Conservation (phyloP, 176 grass and related monocot genomes). For the Hsuehochloa calcarea region DNA sequence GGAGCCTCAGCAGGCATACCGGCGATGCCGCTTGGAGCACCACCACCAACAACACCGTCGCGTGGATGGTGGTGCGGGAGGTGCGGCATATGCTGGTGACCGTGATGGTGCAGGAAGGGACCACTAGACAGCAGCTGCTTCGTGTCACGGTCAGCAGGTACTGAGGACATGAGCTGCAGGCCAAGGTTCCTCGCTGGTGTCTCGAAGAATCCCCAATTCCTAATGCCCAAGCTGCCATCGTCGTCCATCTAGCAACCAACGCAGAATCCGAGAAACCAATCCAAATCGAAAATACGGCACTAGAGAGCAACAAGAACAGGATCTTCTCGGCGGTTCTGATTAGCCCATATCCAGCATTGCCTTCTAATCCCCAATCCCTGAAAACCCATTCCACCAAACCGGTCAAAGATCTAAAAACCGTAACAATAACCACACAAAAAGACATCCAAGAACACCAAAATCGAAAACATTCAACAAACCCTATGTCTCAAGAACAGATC, state of each 20-base stretch:
- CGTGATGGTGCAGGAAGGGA: slow-evolving; percentile 20
- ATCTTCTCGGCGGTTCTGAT: slow-evolving; percentile 12
- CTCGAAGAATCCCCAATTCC: slow-evolving; percentile 57
- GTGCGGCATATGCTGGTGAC: background rate
- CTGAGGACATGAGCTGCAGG: slow-evolving; percentile 58
- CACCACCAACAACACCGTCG: background rate
- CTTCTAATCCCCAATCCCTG: slow-evolving; percentile 2
- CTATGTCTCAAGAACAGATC: slow-evolving; percentile 36
- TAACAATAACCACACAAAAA: background rate
- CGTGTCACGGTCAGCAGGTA: slow-evolving; percentile 44
- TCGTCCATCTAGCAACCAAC: slow-evolving; percentile 43
- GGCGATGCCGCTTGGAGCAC: background rate
- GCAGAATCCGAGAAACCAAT: background rate
- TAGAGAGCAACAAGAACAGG: background rate
- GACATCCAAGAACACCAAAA: background rate
- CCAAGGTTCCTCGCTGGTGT: slow-evolving; percentile 39
- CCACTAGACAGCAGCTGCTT: slow-evolving; percentile 35
- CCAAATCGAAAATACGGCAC: background rate
- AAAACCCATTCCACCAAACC: slow-evolving; percentile 21
- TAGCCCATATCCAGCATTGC: slow-evolving; percentile 31
- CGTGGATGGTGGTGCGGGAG: background rate
- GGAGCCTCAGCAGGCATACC: background rate
- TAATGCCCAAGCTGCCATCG: slow-evolving; percentile 49
- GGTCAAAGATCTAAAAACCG: slow-evolving; percentile 6
- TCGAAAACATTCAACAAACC: slow-evolving; percentile 31